Evolutionary conservation across 768 basidiomycete genomes (phyloP).

Genomic region (Tricholoma saponaceum): DNA sequence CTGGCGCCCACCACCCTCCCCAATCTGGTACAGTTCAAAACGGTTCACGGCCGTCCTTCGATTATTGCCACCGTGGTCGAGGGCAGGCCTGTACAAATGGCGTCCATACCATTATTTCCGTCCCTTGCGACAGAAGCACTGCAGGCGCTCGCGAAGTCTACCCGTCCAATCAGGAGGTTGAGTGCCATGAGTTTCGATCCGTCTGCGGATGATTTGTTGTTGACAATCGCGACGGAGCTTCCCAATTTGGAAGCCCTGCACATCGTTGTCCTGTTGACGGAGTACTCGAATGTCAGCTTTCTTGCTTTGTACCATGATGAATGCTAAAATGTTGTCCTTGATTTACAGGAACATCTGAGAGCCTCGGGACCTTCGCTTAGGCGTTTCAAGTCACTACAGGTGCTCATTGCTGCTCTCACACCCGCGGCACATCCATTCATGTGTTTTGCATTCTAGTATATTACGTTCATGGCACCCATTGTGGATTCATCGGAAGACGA

Average conservation of each 20-base stretch:
- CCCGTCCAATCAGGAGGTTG: slow-evolving; percentile 39
- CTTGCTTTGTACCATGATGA: background rate
- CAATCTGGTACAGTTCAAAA: slow-evolving; percentile 44
- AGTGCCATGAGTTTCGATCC: slow-evolving; percentile 60
- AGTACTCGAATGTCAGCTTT: slow-evolving; percentile 41
- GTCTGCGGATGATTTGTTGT: slow-evolving; percentile 40
- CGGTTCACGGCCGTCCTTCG: slow-evolving; percentile 45
- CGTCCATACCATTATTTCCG: slow-evolving; percentile 50
- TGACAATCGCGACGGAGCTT: slow-evolving; percentile 42
- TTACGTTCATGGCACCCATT: slow-evolving; percentile 57
- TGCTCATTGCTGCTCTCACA: slow-evolving; percentile 6
- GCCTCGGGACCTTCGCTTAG: slow-evolving; percentile 35
- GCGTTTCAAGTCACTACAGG: slow-evolving; percentile 39
- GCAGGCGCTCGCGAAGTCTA: slow-evolving; percentile 36
- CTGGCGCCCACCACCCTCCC: slow-evolving; percentile 43
- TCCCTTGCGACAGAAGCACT: slow-evolving; percentile 36
- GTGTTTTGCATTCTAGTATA: slow-evolving; percentile 32
- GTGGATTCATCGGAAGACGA: slow-evolving; percentile 23
- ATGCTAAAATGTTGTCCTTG: background rate
- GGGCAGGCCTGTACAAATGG: slow-evolving; percentile 44
- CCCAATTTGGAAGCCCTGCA: slow-evolving; percentile 56
- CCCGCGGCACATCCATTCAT: background rate
- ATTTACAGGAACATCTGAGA: slow-evolving; percentile 36
- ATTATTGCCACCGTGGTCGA: slow-evolving; percentile 42
- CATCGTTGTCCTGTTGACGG: slow-evolving; percentile 50